Base-by-base conservation (phyloP, 352 stramenopile genomes). In the Globisporangium rhizosaccharum region DNA sequence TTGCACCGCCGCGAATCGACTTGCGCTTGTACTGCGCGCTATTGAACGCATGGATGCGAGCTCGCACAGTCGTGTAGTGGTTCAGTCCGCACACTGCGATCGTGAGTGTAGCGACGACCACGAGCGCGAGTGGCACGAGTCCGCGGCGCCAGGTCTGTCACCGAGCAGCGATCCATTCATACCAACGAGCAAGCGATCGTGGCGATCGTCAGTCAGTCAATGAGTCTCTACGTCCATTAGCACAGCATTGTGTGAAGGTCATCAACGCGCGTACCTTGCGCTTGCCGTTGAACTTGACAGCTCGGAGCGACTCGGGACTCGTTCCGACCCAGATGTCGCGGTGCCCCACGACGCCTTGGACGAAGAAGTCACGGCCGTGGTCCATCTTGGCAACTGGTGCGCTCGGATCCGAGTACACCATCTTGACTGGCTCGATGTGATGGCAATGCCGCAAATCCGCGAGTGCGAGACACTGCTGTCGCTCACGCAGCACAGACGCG, bases 1-100 rank as follows among this genome's bases (percentile, higher is more conserved):
- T 47, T 14, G 76, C 58, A 30, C 76, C 73, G 51, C 79, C 78
- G 17, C 68, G 63, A 52, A 86, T 86, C 25, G 23, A 55, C 36
- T 76, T 75, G 11, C 66, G 65, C 10, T 66, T 51, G 44, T 48
- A 52, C 44, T 66, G 59, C 5, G 57, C 45, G 20, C 62, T 37
- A 39, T 78, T 73, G 56, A 75, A 76, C 55, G 56, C 72, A 6
- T 59, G 45, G 6, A 63, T 44, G 12, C 63, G 57, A 4, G n/a
- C 57, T 6, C 41, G 37, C 11, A 51, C 49, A 7, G 36, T 25
- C 9, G 37, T 25, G 49, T 62, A 56, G 49, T 51, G 57, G 4
- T 20, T 51, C 12, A 23, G 57, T 9, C 37, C 49, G 26, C 36
- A 57, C 39, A 53, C 20, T 25, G 39, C 50, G 49, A 62, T 57